Base-by-base conservation (phyloP, 2,329 filamentous ascomycete genomes). In the Ophiostoma novo-ulmi region DNA sequence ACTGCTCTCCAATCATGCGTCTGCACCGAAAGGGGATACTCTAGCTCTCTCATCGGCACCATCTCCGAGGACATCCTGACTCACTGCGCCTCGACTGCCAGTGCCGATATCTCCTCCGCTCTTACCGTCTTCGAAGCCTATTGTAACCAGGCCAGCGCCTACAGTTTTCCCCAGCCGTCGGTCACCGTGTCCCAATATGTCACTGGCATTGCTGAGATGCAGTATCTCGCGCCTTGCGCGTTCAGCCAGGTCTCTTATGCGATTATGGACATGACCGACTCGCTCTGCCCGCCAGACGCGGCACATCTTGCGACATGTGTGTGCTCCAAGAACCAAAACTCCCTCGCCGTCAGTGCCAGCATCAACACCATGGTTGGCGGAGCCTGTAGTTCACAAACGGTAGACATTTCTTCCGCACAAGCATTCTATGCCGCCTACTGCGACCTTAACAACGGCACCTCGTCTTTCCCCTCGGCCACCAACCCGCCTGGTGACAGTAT, bases 391-490 rank as follows among this genome's bases (percentile, higher is more conserved):
- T 82, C 83, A 44, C 80, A 82, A 61, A 80, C 80, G 7, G 83
- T 79, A 39, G 82, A 84, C 71, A 77, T 85, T 20, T 78, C 81
- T 0, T 84, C 82, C 0, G 85, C 84, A 1, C 81, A 84, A 70
- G 79, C 78, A 6, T 81, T 87, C 70, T 86, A 85, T 72, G 76
- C 79, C 0, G 84, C 82, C 3, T 87, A 86, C 74, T 87, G 85
- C 74, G 80, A 79, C 31, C 80, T 87, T 75, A 81, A 81, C 64
- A 73, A 80, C 14, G 85, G 84, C 70, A 85, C 82, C 0, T 82
- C 83, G 0, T 79, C 78, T 0, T 86, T 87, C 73, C 83, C 84
- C 1, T 73, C 76, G 4, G 80, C 83, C 1, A 77, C 80, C 0
- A 75, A 79, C 38, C 84, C 85, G 7, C 83, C 84, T 0, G 85